Evolutionary conservation across 2,329 filamentous ascomycete species (phyloP).

Genomic region (Alternaria panax): DNA sequence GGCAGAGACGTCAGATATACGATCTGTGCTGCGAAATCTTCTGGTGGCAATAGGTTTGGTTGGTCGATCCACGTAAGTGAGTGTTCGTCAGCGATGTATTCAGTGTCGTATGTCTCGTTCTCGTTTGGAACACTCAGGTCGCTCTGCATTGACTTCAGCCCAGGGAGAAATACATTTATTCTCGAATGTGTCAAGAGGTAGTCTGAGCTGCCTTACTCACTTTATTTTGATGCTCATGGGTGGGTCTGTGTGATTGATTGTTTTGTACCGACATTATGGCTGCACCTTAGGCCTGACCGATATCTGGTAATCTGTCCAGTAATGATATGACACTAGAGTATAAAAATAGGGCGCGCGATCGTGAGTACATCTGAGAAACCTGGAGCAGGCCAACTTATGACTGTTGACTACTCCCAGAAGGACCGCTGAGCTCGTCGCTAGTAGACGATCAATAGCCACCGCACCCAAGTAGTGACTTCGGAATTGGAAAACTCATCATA

Average conservation of each 20-base stretch:
- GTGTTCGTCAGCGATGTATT: background rate
- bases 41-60: background rate
- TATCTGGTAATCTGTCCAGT: background rate
- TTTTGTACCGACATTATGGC: background rate
- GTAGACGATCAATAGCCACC: background rate
- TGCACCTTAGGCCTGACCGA: background rate
- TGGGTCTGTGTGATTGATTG: background rate
- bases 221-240: background rate
- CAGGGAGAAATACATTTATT: background rate
- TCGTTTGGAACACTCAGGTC: background rate
- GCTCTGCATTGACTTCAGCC: background rate
- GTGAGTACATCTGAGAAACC: background rate
- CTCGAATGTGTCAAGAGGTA: background rate
- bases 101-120: background rate
- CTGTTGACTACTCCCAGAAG: background rate
- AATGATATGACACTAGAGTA: background rate
- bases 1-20: background rate
- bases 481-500: background rate
- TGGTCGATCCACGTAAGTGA: background rate
- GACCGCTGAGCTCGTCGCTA: background rate
- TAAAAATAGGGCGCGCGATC: background rate
- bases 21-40: background rate
- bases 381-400: background rate
- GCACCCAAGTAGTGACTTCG: background rate
- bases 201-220: background rate